Percentiles rank a stretch among this genome's conserved stretches.
phyloP scores from a whole-genome alignment of 176 grass and related monocot species.

The Musa itinerans region DNA sequence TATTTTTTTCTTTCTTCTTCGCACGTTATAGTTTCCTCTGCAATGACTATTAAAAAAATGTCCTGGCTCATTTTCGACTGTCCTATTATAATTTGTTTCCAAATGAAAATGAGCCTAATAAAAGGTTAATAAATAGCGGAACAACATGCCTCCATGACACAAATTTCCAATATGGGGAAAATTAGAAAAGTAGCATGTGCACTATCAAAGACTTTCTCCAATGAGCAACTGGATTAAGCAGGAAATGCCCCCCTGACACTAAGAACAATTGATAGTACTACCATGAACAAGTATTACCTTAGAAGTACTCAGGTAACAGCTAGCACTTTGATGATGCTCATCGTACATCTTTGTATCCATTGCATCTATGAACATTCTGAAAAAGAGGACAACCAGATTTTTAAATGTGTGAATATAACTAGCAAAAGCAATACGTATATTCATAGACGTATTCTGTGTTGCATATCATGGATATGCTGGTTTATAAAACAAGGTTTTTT shows the following conservation, averaged over 20 bases:
- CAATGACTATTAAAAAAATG: too few species aligned
- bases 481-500: too few species aligned
- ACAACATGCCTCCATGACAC: too few species aligned
- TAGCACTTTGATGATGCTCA: conserved; percentile 57
- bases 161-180: too few species aligned
- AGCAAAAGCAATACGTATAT: neutral
- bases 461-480: too few species aligned
- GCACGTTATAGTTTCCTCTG: too few species aligned
- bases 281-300: conserved; percentile 34
- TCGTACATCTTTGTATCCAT: conserved; percentile 83
- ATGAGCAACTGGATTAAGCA: conserved; percentile 5
- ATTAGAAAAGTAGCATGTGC: too few species aligned
- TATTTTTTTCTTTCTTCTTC: too few species aligned
- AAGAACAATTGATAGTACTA: conserved; percentile 3
- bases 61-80: too few species aligned
- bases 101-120: too few species aligned
- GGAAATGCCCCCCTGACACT: neutral
- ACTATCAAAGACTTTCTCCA: neutral
- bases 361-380: conserved; percentile 88
- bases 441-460: neutral
- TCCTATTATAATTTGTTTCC: too few species aligned
- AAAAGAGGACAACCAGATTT: conserved; percentile 3
- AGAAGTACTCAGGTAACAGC: conserved; percentile 64
- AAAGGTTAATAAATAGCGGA: too few species aligned
- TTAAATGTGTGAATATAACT: neutral